Evolutionary conservation across 495 filamentous ascomycete genomes (phyloP).

Genomic region (Thermothielavioides terrestris): DNA sequence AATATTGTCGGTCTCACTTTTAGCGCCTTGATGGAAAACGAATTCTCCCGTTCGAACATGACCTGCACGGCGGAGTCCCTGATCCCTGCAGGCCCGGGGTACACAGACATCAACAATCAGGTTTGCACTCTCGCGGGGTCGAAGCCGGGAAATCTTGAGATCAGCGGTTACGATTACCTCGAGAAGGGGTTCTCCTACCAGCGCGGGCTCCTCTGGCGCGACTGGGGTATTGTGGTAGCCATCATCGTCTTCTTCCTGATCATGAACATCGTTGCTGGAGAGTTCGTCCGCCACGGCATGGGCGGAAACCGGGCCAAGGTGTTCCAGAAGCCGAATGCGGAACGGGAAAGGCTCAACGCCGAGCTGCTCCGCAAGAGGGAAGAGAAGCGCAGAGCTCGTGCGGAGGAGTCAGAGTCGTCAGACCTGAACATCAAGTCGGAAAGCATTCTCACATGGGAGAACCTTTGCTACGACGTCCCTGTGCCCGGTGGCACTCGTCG

Average conservation of each 20-base stretch:
- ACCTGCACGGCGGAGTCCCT: conserved; percentile 55
- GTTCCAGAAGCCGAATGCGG: conserved; percentile 61
- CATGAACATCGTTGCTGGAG: conserved; percentile 63
- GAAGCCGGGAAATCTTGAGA: conserved; percentile 47
- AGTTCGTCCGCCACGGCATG: conserved; percentile 65
- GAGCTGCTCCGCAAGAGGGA: conserved; percentile 51
- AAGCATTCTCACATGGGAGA: conserved; percentile 68
- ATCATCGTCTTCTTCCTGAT: conserved; percentile 60
- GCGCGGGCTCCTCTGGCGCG: conserved; percentile 57
- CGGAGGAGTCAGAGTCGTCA: conserved; percentile 36
- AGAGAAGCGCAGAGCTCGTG: conserved; percentile 41
- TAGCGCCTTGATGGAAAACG: conserved; percentile 71
- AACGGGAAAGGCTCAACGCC: conserved; percentile 61
- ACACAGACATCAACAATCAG: conserved; percentile 58
- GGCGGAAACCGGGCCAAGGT: conserved; percentile 71
- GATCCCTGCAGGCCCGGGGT: conserved; percentile 55
- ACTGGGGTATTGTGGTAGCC: conserved; percentile 65
- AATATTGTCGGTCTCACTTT: conserved; percentile 71
- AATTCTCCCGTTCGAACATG: conserved; percentile 57
- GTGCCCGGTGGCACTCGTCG: conserved; percentile 57
- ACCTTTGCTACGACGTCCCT: conserved; percentile 72
- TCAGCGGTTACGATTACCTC: conserved; percentile 57
- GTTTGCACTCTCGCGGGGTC: conserved; percentile 67
- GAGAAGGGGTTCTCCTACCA: conserved; percentile 53
- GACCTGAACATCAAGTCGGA: conserved; percentile 59